Percentiles rank a stretch among this genome's conserved stretches.
These are phyloP conservation scores for Rhodotorula glutinis DNA, from an alignment of 1,284 basidiomycete genomes.

Conservation along the genomic window DNA sequence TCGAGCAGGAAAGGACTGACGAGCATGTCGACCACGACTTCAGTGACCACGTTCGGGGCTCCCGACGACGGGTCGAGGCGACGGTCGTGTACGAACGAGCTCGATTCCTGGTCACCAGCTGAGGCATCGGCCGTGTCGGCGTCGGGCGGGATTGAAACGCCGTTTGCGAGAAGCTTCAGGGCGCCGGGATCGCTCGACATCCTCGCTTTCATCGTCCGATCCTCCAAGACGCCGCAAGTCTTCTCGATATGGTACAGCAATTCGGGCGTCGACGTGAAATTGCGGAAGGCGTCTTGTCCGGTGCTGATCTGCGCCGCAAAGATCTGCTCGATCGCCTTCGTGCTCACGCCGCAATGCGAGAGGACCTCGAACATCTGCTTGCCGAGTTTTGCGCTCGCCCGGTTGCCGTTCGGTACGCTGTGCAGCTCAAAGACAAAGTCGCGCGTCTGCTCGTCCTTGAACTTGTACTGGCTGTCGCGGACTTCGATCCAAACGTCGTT, in stretches of 20 bases:
- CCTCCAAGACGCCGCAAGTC: slow-evolving; percentile 17
- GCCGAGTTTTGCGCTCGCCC: slow-evolving; percentile 16
- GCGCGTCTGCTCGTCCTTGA: slow-evolving; percentile 28
- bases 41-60: slow-evolving; percentile 39
- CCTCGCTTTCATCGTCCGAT: slow-evolving; percentile 22
- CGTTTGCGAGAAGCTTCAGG: slow-evolving; percentile 3
- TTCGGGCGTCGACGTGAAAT: slow-evolving; percentile 3
- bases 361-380: slow-evolving; percentile 36
- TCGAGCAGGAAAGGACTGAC: not conserved
- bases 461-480: slow-evolving; percentile 44
- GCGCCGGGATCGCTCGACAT: slow-evolving; percentile 11
- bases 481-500: slow-evolving; percentile 39
- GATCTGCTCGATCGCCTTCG: slow-evolving; percentile 9
- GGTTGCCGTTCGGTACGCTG: slow-evolving; percentile 10
- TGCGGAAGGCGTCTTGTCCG: slow-evolving; percentile 12
- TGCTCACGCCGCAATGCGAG: slow-evolving; percentile 29
- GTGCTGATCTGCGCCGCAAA: slow-evolving; percentile 14
- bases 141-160: not conserved
- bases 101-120: not conserved
- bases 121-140: not conserved
- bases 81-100: slow-evolving; percentile 22
- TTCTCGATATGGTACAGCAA: slow-evolving; percentile 29
- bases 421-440: slow-evolving; percentile 37
- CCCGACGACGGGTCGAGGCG: slow-evolving; percentile 37
- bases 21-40: slow-evolving; percentile 44